These are phyloP conservation scores for Zymoseptoria ardabiliae DNA, from an alignment of 2,329 filamentous ascomycete genomes.

Conservation along the genomic window DNA sequence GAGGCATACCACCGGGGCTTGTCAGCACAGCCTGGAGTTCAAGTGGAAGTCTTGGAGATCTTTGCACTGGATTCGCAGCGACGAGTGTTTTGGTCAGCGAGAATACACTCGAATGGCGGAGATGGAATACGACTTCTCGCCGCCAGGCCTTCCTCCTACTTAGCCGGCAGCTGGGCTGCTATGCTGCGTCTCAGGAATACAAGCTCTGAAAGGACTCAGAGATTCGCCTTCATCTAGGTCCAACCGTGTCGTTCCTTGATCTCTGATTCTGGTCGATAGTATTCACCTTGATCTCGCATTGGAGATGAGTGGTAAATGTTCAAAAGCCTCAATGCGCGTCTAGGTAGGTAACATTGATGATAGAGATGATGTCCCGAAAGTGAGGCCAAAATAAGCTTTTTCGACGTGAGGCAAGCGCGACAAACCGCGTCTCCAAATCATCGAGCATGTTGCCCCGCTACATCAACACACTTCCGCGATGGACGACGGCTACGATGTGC, in stretches of 20 bases:
- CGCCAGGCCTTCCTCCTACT: background rate
- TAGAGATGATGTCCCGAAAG: too few species aligned
- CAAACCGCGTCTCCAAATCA: background rate
- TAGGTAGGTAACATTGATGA: too few species aligned
- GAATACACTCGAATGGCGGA: background rate
- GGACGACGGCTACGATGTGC: conserved; percentile 37
- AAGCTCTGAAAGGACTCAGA: background rate
- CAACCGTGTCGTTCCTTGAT: too few species aligned
- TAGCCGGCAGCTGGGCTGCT: background rate
- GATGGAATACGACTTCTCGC: background rate
- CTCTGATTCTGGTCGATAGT: too few species aligned
- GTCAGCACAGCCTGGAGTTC: too few species aligned
- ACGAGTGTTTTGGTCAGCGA: background rate
- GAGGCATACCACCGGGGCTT: too few species aligned
- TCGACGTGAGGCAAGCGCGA: background rate
- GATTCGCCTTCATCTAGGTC: too few species aligned
- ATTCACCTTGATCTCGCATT: too few species aligned
- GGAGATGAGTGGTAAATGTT: too few species aligned
- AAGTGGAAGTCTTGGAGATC: background rate
- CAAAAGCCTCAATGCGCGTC: too few species aligned
- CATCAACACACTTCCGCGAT: conserved; percentile 6
- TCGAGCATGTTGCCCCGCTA: background rate
- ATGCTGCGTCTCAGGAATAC: background rate
- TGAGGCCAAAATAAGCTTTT: background rate
- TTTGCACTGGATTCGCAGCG: too few species aligned